A percentile compares a stretch with the other conserved stretches of the same genome.
phyloP scores from a whole-genome alignment of 805 yeast genomes.

The Candida tammaniensis region DNA sequence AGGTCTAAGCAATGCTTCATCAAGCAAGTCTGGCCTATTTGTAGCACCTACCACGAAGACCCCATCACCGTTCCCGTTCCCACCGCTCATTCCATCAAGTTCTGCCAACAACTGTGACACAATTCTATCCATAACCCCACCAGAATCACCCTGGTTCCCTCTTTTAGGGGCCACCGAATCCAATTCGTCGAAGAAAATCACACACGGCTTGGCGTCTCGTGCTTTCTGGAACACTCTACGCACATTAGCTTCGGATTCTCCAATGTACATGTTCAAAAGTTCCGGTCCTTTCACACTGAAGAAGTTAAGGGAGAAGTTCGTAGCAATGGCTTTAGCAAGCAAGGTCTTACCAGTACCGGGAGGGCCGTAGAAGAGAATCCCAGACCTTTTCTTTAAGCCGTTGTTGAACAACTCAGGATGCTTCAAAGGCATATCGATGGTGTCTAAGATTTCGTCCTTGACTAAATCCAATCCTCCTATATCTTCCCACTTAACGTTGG shows the following conservation, averaged over 20 bases:
- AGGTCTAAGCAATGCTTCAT: conserved; percentile 90
- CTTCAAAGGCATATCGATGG: conserved; percentile 92
- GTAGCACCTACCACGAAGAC: conserved; percentile 99
- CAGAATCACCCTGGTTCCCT: conserved; percentile 98
- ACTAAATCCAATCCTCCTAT: conserved; percentile 93
- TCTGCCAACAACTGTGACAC: conserved; percentile 95
- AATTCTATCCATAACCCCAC: conserved; percentile 98
- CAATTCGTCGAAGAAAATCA: conserved; percentile 93
- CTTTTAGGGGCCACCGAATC: conserved; percentile 98
- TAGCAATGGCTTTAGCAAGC: conserved; percentile 95
- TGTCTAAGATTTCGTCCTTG: conserved; percentile 89
- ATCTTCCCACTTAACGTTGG: conserved; percentile 94
- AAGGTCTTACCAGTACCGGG: conserved; percentile 98
- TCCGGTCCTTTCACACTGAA: conserved; percentile 98
- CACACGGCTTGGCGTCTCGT: conserved; percentile 96
- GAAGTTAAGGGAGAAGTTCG: conserved; percentile 89
- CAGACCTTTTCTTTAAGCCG: conserved; percentile 92
- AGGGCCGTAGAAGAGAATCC: conserved; percentile 94
- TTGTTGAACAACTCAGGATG: conserved; percentile 86
- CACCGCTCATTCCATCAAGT: conserved; percentile 92
- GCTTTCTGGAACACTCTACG: conserved; percentile 92
- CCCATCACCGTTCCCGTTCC: conserved; percentile 47
- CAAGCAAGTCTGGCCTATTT: conserved; percentile 90
- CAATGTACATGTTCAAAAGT: conserved; percentile 93
- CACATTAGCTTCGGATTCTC: conserved; percentile 97